Percentiles rank a stretch among this genome's conserved stretches.
Evolutionary conservation across 2,329 filamentous ascomycete genomes (phyloP).

Genomic region (Fusarium foetens): DNA sequence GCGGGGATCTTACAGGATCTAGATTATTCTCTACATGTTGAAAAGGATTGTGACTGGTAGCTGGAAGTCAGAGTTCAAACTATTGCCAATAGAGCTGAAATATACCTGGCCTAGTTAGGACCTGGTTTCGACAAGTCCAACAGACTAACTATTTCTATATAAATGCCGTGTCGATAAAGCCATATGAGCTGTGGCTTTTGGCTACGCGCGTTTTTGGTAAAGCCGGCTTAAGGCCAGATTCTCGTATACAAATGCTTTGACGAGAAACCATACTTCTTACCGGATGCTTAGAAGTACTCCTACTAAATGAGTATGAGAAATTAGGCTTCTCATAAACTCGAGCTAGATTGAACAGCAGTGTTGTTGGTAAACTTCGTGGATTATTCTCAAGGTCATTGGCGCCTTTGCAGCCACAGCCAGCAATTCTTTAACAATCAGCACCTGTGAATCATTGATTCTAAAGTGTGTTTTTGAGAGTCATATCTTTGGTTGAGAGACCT

Average conservation of each 20-base stretch:
- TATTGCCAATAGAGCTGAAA: neutral
- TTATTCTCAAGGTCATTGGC: neutral
- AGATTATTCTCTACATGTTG: neutral
- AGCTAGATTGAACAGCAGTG: too few species aligned
- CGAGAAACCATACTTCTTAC: too few species aligned
- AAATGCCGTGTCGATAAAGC: neutral
- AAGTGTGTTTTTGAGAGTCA: too few species aligned
- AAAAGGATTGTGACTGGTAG: neutral
- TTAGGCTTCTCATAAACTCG: too few species aligned
- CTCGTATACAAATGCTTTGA: neutral
- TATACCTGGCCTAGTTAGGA: neutral
- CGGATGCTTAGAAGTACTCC: too few species aligned
- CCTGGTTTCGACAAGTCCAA: rapidly evolving
- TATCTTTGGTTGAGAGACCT: neutral
- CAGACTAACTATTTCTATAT: neutral
- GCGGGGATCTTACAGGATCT: neutral
- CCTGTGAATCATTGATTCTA: too few species aligned
- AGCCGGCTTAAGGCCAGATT: neutral
- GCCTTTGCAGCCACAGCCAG: too few species aligned
- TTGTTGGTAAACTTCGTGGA: too few species aligned
- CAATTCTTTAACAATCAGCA: too few species aligned
- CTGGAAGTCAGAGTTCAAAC: neutral
- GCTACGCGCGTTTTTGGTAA: neutral
- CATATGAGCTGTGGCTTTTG: too few species aligned
- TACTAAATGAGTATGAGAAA: neutral